Conservation (phyloP, 176 grass and related monocot species). For the Bonia amplexicaulis region DNA sequence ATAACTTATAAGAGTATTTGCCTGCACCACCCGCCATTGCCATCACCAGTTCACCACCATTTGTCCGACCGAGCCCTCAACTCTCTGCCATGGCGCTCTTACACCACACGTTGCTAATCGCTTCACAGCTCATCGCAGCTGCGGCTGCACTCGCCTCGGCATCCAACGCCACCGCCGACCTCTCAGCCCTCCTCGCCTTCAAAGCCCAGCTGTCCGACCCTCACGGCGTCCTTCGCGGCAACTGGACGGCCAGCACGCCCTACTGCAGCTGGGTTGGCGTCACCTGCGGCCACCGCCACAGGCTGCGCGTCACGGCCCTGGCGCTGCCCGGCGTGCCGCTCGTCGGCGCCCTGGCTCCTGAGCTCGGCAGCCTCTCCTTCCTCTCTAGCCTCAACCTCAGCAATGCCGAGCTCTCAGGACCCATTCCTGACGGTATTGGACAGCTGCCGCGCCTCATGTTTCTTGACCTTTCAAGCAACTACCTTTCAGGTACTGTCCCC, state of each 20-base stretch:
- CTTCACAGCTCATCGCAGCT: not conserved
- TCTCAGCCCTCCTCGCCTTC: conserved; percentile 27
- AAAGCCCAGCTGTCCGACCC: conserved; percentile 16
- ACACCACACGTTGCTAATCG: not conserved
- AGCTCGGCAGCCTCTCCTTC: conserved; percentile 23
- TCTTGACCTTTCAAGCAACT: conserved; percentile 25
- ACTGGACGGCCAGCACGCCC: conserved; percentile 17
- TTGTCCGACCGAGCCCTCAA: not conserved
- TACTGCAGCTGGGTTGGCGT: conserved; percentile 35
- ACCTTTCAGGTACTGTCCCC: conserved; percentile 10
- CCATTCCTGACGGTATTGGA: not conserved
- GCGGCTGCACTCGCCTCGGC: not conserved
- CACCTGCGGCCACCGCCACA: conserved; percentile 19
- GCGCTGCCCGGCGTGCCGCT: conserved; percentile 10
- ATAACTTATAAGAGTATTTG: not conserved
- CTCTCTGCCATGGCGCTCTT: not conserved
- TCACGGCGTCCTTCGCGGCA: not conserved
- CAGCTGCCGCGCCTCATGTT: not conserved
- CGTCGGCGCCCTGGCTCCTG: not conserved
- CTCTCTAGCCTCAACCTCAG: conserved; percentile 20
- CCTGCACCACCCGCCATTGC: not conserved
- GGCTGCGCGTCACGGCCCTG: conserved; percentile 20
- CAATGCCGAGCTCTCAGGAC: not conserved
- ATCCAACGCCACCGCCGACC: not conserved
- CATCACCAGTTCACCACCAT: not conserved